phyloP scores from a whole-genome alignment of 2,329 filamentous ascomycete genomes.

The Botrytis hyacinthi region DNA sequence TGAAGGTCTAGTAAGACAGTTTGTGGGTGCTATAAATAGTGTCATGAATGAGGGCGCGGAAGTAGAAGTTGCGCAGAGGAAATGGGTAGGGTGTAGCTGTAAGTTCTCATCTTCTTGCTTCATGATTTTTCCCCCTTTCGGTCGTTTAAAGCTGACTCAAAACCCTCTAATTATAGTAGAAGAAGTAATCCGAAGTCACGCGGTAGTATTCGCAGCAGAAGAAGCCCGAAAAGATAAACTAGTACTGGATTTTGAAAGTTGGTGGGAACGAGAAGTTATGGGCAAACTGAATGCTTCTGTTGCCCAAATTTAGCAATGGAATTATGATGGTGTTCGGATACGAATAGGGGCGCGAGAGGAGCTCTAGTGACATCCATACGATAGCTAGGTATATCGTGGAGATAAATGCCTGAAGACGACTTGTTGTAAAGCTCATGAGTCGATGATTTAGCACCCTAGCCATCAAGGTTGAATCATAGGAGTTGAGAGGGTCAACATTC shows the following conservation, averaged over 20 bases:
- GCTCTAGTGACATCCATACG: too few relatives aligned
- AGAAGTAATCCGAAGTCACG: slow-evolving; percentile 85
- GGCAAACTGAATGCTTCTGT: slow-evolving; percentile 22
- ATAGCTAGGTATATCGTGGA: background rate
- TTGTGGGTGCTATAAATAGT: slow-evolving; percentile 75
- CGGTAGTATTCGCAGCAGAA: slow-evolving; percentile 90
- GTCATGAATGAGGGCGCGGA: slow-evolving; percentile 70
- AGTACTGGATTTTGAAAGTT: slow-evolving; percentile 71
- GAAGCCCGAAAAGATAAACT: slow-evolving; percentile 69
- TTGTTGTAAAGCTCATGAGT: background rate
- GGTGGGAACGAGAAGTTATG: slow-evolving; percentile 65
- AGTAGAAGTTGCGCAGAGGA: slow-evolving; percentile 68
- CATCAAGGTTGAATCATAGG: background rate
- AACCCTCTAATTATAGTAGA: slow-evolving; percentile 50
- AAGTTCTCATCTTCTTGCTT: background rate
- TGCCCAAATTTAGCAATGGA: background rate
- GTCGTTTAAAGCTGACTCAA: background rate
- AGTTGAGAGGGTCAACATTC: background rate
- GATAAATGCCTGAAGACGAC: background rate
- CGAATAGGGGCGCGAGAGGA: background rate
- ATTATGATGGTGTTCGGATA: background rate
- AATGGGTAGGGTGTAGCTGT: slow-evolving; percentile 71
- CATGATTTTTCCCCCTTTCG: background rate
- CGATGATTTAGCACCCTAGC: background rate
- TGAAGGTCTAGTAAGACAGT: slow-evolving; percentile 75